A percentile compares a stretch with the other conserved stretches of the same genome.
Conservation (phyloP, 2,329 filamentous ascomycete genomes). For the Fonsecaea pedrosoi region DNA sequence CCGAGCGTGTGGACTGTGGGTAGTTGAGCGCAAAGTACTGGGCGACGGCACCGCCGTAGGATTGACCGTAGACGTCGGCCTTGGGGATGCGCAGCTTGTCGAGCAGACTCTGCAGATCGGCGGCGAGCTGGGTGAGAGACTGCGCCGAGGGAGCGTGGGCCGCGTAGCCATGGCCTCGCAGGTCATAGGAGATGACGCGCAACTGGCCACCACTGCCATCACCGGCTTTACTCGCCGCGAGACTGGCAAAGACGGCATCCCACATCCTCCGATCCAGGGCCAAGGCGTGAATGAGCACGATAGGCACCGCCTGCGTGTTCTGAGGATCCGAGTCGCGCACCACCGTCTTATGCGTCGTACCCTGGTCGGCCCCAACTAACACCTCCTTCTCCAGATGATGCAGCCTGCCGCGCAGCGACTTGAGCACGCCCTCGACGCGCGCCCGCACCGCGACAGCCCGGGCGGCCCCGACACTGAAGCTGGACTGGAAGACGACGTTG, state of each 20-base stretch:
- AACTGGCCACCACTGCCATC: not conserved
- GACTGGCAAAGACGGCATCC: conserved; percentile 17
- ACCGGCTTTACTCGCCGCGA: not conserved
- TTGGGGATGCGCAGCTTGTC: conserved; percentile 7
- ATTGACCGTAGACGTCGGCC: conserved; percentile 24
- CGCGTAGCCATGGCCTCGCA: conserved; percentile 23
- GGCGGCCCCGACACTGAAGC: conserved; percentile 1
- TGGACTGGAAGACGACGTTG: conserved; percentile 19
- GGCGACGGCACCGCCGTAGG: conserved; percentile 25
- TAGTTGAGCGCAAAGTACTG: conserved; percentile 24
- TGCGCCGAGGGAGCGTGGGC: conserved; percentile 11
- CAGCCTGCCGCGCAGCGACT: conserved; percentile 1
- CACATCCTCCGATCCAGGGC: conserved; percentile 25
- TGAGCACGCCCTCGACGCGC: conserved; percentile 7
- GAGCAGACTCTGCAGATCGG: conserved; percentile 17
- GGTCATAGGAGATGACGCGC: conserved; percentile 23
- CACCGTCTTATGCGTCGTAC: conserved; percentile 7
- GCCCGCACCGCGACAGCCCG: conserved; percentile 5
- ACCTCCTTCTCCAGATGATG: conserved; percentile 17
- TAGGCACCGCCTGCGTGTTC: not conserved
- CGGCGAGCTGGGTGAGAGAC: conserved; percentile 11
- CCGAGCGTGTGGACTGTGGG: conserved; percentile 5
- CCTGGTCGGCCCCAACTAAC: not conserved
- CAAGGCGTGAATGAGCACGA: conserved; percentile 25
- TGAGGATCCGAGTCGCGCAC: conserved; percentile 18